phyloP scores from a whole-genome alignment of 2,329 filamentous ascomycete species.

The Fusarium nisikadoi region DNA sequence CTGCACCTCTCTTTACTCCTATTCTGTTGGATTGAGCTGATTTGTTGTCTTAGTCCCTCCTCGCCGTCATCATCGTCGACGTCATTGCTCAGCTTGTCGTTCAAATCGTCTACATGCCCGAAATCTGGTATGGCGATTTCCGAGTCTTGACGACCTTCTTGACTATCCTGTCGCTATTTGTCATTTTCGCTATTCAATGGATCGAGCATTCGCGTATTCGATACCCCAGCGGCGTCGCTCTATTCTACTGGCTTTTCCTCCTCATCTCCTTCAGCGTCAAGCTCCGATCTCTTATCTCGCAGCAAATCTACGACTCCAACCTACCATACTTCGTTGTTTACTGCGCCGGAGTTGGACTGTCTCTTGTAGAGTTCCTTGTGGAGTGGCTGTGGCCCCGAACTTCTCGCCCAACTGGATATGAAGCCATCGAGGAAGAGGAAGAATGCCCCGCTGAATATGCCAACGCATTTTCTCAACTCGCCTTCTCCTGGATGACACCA shows the following conservation, averaged over 20 bases:
- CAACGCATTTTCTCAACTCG: constrained; percentile 90
- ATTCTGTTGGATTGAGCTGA: constrained; percentile 20
- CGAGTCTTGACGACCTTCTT: constrained; percentile 83
- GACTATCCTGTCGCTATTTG: constrained; percentile 75
- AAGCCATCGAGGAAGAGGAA: constrained; percentile 67
- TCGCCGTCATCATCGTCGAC: constrained; percentile 74
- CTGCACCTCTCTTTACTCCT: background rate
- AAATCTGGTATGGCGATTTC: constrained; percentile 82
- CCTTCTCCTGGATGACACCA: constrained; percentile 98
- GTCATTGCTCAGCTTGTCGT: constrained; percentile 78
- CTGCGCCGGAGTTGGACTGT: constrained; percentile 76
- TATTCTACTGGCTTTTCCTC: constrained; percentile 93
- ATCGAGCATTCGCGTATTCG: constrained; percentile 85
- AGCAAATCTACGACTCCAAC: constrained; percentile 73
- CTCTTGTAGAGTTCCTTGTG: constrained; percentile 75
- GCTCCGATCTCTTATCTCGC: constrained; percentile 84
- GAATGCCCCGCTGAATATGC: constrained; percentile 87
- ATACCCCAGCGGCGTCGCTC: constrained; percentile 85
- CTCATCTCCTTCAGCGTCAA: constrained; percentile 83
- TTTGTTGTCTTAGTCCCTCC: constrained; percentile 57
- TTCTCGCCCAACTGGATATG: constrained; percentile 64
- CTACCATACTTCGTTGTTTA: constrained; percentile 83
- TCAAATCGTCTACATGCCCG: constrained; percentile 76
- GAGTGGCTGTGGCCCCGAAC: constrained; percentile 91
- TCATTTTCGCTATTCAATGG: constrained; percentile 86